Percentiles rank a stretch among this genome's conserved stretches.
phyloP scores from a whole-genome alignment of 306 rosid species.

The Carpinus viminea region DNA sequence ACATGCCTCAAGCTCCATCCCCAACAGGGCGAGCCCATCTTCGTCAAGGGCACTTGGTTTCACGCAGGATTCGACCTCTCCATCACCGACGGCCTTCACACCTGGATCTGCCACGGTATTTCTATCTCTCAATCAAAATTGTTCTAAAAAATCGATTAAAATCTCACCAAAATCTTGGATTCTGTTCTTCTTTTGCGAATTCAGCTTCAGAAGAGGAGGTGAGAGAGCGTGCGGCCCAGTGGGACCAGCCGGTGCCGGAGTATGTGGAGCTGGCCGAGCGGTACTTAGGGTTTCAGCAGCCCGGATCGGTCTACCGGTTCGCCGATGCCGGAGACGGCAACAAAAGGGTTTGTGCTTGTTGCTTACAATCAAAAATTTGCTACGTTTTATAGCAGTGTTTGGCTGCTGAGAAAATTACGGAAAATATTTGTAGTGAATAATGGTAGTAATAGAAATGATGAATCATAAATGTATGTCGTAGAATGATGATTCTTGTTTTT shows the following conservation, averaged over 20 bases:
- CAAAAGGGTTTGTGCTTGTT: conserved; percentile 50
- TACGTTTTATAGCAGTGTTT: not conserved
- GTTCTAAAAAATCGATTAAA: not conserved
- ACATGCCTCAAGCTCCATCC: conserved; percentile 65
- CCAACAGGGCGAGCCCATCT: conserved; percentile 41
- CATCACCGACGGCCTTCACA: conserved; percentile 64
- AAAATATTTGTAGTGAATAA: not conserved
- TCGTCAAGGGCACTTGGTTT: conserved; percentile 73
- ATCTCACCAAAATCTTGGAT: conserved; percentile 6
- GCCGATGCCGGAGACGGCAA: conserved; percentile 68
- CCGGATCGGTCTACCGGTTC: conserved; percentile 60
- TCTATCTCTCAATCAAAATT: not conserved
- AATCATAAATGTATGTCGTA: no score
- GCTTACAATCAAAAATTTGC: not conserved
- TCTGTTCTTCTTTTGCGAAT: not conserved
- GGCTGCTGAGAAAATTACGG: not conserved
- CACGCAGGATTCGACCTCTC: conserved; percentile 59
- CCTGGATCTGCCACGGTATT: conserved; percentile 73
- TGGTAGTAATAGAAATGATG: not conserved
- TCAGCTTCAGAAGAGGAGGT: conserved; percentile 73
- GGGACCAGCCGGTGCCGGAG: conserved; percentile 79
- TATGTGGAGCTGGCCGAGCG: conserved; percentile 64
- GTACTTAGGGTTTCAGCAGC: conserved; percentile 76
- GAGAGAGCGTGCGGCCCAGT: conserved; percentile 72
- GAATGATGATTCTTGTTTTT: no score